Conservation (phyloP, 768 basidiomycete genomes). For the Phallus indusiatus region DNA sequence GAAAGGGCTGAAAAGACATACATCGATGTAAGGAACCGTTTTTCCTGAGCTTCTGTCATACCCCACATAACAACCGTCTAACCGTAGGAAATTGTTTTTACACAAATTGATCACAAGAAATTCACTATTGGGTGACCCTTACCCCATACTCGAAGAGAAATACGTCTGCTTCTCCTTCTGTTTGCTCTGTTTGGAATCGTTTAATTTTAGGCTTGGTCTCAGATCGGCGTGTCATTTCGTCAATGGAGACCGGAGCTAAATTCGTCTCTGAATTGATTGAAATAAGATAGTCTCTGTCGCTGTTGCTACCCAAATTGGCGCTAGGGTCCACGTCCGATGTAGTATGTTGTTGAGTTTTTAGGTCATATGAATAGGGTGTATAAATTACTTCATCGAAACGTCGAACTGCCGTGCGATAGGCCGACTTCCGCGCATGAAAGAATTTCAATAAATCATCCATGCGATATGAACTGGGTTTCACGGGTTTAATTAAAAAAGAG, state of each 20-base stretch:
- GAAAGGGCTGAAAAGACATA: conserved; percentile 21
- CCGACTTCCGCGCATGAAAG: conserved; percentile 70
- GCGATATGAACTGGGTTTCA: conserved; percentile 62
- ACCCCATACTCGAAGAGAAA: conserved; percentile 85
- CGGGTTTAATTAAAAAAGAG: background rate
- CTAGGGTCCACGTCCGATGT: background rate
- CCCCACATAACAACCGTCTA: conserved; percentile 91
- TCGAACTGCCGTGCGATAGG: conserved; percentile 81
- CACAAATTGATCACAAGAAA: background rate
- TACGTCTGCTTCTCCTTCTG: conserved; percentile 68
- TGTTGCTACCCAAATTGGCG: conserved; percentile 2
- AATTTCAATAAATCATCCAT: conserved; percentile 84
- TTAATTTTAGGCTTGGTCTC: conserved; percentile 27
- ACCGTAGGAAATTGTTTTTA: background rate
- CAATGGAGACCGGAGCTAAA: conserved; percentile 15
- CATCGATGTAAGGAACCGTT: conserved; percentile 84
- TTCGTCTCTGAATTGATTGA: background rate
- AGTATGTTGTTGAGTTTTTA: conserved; percentile 17
- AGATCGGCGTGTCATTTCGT: conserved; percentile 40
- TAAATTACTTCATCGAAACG: conserved; percentile 91
- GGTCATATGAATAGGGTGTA: conserved; percentile 79
- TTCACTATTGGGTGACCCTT: background rate
- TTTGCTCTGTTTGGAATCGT: conserved; percentile 11
- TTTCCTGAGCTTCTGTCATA: conserved; percentile 91
- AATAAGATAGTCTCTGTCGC: conserved; percentile 6